A percentile compares a stretch with the other conserved stretches of the same genome.
phyloP scores from a whole-genome alignment of 345 rosid species.

The Brassica cretica region DNA sequence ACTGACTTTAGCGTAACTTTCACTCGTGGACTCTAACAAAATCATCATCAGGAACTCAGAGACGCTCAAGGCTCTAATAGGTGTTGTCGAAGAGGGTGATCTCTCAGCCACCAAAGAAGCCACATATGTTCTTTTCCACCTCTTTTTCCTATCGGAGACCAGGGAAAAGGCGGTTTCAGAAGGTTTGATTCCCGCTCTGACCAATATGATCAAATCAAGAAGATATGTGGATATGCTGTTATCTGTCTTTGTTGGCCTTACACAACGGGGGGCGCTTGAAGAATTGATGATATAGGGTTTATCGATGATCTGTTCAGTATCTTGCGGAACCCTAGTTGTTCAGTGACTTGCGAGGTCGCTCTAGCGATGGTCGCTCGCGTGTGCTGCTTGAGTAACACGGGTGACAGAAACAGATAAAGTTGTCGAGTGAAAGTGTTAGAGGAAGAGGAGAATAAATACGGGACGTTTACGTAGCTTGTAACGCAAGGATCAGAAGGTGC shows the following conservation, averaged over 20 bases:
- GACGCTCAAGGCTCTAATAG: slow-evolving; percentile 52
- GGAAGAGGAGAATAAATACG: slow-evolving; percentile 41
- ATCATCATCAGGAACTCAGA: slow-evolving; percentile 43
- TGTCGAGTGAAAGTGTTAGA: slow-evolving; percentile 27
- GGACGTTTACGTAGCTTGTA: slow-evolving; percentile 39
- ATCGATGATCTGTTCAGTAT: slow-evolving; percentile 37
- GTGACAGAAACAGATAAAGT: slow-evolving; percentile 31
- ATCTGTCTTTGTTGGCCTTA: slow-evolving; percentile 45
- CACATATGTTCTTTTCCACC: slow-evolving; percentile 45
- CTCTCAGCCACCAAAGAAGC: slow-evolving; percentile 40
- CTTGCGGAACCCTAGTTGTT: not conserved
- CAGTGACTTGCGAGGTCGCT: not conserved
- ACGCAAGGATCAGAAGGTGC: slow-evolving; percentile 53
- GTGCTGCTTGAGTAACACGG: slow-evolving; percentile 16
- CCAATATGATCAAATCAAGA: slow-evolving; percentile 40
- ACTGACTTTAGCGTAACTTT: slow-evolving; percentile 48
- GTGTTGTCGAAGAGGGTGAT: slow-evolving; percentile 50
- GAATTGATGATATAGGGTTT: slow-evolving; percentile 48
- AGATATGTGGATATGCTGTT: slow-evolving; percentile 46
- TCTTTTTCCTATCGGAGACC: slow-evolving; percentile 41
- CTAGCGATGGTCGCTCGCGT: slow-evolving; percentile 39
- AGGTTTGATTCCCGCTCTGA: slow-evolving; percentile 46
- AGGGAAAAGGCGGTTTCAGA: slow-evolving; percentile 42
- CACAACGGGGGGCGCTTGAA: slow-evolving; percentile 38
- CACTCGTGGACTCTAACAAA: slow-evolving; percentile 32